phyloP scores from a whole-genome alignment of 2,329 filamentous ascomycete species.

The Fusarium devonianum region DNA sequence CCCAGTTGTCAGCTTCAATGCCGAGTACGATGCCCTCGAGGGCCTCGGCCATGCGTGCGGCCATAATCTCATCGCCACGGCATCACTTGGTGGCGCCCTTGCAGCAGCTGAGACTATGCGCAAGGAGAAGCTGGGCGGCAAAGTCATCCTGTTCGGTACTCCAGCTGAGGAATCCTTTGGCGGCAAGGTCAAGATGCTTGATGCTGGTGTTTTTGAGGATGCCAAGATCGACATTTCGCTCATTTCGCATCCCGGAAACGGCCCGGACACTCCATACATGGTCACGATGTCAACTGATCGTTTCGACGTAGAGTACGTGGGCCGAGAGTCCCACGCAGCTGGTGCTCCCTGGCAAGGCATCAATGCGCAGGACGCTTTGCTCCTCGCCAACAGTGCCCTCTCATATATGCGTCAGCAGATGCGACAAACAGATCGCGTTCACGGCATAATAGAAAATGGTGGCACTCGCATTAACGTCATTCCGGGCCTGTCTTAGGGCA shows the following conservation, averaged over 20 bases:
- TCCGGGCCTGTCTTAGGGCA: conserved; percentile 61
- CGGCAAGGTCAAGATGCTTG: conserved; percentile 35
- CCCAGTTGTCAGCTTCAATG: conserved; percentile 53
- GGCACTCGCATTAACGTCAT: conserved; percentile 37
- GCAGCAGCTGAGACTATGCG: conserved; percentile 29
- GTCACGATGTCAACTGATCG: conserved; percentile 27
- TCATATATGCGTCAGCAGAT: conserved; percentile 33
- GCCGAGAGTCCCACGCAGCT: conserved; percentile 26
- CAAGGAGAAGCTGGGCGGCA: conserved; percentile 28
- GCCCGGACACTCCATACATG: conserved; percentile 22
- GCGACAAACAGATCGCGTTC: conserved; percentile 26
- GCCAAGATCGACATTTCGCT: conserved; percentile 36
- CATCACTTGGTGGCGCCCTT: conserved; percentile 23
- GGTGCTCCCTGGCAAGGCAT: conserved; percentile 30
- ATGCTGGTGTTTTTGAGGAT: conserved; percentile 26
- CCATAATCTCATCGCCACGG: conserved; percentile 35
- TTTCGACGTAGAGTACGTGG: conserved; percentile 28
- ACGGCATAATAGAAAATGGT: conserved; percentile 30
- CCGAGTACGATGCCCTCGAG: conserved; percentile 44
- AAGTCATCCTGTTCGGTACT: conserved; percentile 32
- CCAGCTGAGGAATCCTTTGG: conserved; percentile 34
- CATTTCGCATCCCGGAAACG: conserved; percentile 31
- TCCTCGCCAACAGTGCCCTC: conserved; percentile 31
- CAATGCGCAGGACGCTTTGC: conserved; percentile 34
- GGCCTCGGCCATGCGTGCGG: conserved; percentile 32